These are phyloP conservation scores for Linanthus parryae DNA, from an alignment of 148 eudicot species.

Conservation along the genomic window DNA sequence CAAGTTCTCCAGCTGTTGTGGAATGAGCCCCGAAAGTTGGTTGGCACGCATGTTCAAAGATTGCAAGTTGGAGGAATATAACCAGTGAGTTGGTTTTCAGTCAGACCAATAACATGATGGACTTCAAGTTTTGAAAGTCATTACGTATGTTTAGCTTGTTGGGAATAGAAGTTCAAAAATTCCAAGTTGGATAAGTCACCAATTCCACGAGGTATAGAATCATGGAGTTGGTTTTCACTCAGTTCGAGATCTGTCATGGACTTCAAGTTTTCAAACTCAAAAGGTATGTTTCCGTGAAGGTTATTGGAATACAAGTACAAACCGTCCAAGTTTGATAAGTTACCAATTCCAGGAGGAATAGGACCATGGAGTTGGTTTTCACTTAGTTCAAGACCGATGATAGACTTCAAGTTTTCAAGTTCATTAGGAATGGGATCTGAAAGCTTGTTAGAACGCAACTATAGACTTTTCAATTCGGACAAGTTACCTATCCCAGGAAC, in stretches of 20 bases:
- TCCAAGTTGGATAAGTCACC: conserved; percentile 1
- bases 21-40: conserved; percentile 29
- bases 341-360: conserved; percentile 10
- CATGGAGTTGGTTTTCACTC: too few relatives aligned
- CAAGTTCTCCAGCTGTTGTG: conserved; percentile 25
- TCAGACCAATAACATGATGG: neutral
- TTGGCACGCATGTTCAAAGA: conserved; percentile 7
- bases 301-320: neutral
- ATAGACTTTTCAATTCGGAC: neutral
- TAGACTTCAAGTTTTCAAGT: too few relatives aligned
- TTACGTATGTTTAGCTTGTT: conserved; percentile 8
- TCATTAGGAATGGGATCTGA: too few relatives aligned
- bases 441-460: too few relatives aligned
- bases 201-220: conserved; percentile 1
- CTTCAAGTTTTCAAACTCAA: too few relatives aligned
- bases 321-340: neutral
- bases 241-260: too few relatives aligned
- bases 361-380: too few relatives aligned
- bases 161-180: neutral
- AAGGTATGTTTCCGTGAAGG: too few relatives aligned
- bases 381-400: too few relatives aligned
- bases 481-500: conserved; percentile 5
- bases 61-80: neutral
- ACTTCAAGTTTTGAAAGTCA: neutral
- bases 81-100: neutral